These are phyloP conservation scores for Symbiodinium natans DNA, from an alignment of 73 alveolate genomes.

Conservation along the genomic window DNA sequence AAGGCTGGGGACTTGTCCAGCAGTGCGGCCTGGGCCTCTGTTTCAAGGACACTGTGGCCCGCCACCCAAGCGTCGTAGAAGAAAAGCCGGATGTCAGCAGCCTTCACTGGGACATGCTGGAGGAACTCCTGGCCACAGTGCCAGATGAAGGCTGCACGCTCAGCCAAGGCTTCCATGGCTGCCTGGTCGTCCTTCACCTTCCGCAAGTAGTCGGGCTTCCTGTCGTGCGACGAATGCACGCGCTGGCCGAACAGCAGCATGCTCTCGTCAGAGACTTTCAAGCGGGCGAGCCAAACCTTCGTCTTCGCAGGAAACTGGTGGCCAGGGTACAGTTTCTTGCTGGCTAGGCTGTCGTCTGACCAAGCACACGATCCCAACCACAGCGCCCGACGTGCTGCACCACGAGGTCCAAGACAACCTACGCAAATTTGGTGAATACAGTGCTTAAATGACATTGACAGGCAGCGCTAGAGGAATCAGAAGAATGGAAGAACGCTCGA, in stretches of 20 bases:
- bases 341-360: not conserved
- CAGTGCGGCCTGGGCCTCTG: not conserved
- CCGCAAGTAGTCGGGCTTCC: not conserved
- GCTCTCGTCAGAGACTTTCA: not conserved
- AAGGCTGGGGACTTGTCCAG: not conserved
- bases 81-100: too few relatives aligned
- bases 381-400: not conserved
- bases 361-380: slow-evolving; percentile 2
- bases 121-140: not conserved
- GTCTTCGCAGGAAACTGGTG: slow-evolving; percentile 1
- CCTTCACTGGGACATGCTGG: not conserved
- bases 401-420: slow-evolving; percentile 12
- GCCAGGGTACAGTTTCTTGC: not conserved
- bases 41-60: not conserved
- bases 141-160: not conserved
- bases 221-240: not conserved
- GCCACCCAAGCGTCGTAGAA: not conserved
- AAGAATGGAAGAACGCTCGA: too few relatives aligned
- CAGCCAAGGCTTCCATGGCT: not conserved
- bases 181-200: not conserved
- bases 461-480: too few relatives aligned
- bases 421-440: not conserved
- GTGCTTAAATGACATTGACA: not conserved
- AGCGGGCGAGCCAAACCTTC: not conserved
- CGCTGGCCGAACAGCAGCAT: not conserved